Evolutionary conservation across 768 basidiomycete genomes (phyloP).

Genomic region (Russula sp.): DNA sequence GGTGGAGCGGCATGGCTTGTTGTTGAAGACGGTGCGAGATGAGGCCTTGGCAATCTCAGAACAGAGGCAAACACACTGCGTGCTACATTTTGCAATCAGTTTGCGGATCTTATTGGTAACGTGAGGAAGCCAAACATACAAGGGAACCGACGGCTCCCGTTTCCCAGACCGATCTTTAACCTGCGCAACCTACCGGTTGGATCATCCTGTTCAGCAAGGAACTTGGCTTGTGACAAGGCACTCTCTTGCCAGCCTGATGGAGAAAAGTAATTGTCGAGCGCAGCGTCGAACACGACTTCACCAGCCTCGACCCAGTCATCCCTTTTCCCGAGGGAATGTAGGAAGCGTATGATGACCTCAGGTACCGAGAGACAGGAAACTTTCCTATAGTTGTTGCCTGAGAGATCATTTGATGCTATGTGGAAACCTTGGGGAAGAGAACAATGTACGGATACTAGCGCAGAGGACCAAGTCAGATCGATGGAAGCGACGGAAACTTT

Average conservation of each 20-base stretch:
- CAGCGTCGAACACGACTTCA: constrained; percentile 42
- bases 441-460: constrained; percentile 46
- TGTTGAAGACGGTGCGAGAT: neutral
- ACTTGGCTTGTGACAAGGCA: constrained; percentile 51
- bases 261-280: constrained; percentile 63
- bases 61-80: constrained; percentile 1
- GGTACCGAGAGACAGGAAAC: constrained; percentile 56
- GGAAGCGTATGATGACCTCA: constrained; percentile 38
- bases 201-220: constrained; percentile 63
- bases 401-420: constrained; percentile 69
- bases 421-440: constrained; percentile 51
- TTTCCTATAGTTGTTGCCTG: constrained; percentile 58
- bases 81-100: constrained; percentile 3
- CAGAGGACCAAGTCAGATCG: constrained; percentile 50
- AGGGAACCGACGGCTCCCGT: neutral
- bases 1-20: neutral
- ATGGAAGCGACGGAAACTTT: constrained; percentile 52
- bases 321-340: constrained; percentile 36
- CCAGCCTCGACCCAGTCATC: constrained; percentile 65
- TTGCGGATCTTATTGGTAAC: neutral
- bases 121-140: neutral
- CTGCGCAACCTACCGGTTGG: constrained; percentile 54
- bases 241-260: constrained; percentile 47
- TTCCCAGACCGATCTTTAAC: constrained; percentile 35
- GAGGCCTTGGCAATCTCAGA: constrained; percentile 11